Percentiles rank a stretch among this genome's conserved stretches.
Evolutionary conservation across 2,329 filamentous ascomycete genomes (phyloP).

Genomic region (Cercospora sp.): DNA sequence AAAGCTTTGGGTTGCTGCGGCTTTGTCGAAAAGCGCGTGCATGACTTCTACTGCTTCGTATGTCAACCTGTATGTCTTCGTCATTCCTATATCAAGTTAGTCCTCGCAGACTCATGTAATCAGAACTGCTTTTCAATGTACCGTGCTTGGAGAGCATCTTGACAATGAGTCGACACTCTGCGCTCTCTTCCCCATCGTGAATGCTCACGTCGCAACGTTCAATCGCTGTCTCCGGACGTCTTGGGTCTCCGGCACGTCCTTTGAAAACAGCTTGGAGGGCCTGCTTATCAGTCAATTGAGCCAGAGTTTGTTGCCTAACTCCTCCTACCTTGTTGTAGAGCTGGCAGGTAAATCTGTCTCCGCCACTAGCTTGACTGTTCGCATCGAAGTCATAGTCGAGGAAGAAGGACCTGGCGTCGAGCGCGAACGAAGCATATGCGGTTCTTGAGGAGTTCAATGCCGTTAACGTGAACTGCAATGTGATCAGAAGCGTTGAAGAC

Average conservation of each 20-base stretch:
- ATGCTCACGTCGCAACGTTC: slow-evolving; percentile 73
- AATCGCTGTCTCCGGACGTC: slow-evolving; percentile 67
- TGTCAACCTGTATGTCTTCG: slow-evolving; percentile 73
- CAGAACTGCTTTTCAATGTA: slow-evolving; percentile 32
- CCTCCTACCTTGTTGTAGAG: slow-evolving; percentile 66
- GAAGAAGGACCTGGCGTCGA: slow-evolving; percentile 69
- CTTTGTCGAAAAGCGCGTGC: slow-evolving; percentile 71
- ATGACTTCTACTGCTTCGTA: slow-evolving; percentile 74
- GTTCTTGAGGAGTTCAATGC: slow-evolving; percentile 79
- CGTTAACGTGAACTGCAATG: slow-evolving; percentile 65
- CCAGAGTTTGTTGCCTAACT: background rate
- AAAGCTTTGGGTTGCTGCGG: slow-evolving; percentile 68
- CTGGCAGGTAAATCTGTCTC: slow-evolving; percentile 66
- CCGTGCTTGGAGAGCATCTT: slow-evolving; percentile 74
- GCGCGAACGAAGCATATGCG: slow-evolving; percentile 71
- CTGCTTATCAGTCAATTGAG: slow-evolving; percentile 15
- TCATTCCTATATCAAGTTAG: slow-evolving; percentile 55
- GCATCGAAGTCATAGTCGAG: slow-evolving; percentile 64
- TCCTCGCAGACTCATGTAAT: slow-evolving; percentile 22
- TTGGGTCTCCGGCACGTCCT: slow-evolving; percentile 61
- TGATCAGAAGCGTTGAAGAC: slow-evolving; percentile 17
- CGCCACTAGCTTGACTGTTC: slow-evolving; percentile 25
- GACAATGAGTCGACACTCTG: slow-evolving; percentile 71
- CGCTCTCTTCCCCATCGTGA: slow-evolving; percentile 66
- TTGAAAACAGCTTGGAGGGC: slow-evolving; percentile 72